These are phyloP conservation scores for Umbellularia californica DNA, from an alignment of 164 flowering plant species.

Conservation along the genomic window DNA sequence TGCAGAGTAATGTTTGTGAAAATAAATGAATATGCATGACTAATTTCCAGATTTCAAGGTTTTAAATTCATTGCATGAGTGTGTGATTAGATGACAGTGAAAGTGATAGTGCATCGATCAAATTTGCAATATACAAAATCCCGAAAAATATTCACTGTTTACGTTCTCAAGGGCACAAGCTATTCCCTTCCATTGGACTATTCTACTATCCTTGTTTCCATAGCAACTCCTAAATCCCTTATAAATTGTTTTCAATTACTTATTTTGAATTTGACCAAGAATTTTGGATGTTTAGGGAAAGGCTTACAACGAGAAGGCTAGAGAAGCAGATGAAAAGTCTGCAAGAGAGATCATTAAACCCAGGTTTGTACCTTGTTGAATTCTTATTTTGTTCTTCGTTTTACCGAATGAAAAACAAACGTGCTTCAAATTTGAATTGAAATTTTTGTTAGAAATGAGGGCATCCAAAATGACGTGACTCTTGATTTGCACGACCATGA, in stretches of 20 bases:
- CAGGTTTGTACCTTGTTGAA: conserved; percentile 31
- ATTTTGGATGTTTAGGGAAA: conserved; percentile 42
- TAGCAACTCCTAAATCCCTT: not conserved
- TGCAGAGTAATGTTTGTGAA: no score
- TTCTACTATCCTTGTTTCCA: not conserved
- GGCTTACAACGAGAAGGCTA: conserved; percentile 42
- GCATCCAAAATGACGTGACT: conserved; percentile 25
- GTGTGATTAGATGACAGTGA: no score
- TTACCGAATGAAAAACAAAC: not conserved
- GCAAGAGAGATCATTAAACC: conserved; percentile 34
- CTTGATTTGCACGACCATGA: conserved; percentile 47
- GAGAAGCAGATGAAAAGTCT: conserved; percentile 65
- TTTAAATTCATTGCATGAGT: no score
- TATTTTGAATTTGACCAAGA: not conserved
- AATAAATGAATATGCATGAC: no score
- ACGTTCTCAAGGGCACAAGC: not conserved
- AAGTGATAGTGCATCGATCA: no score
- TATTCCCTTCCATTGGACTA: not conserved
- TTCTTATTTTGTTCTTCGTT: not conserved
- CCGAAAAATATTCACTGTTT: no score
- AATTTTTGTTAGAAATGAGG: conserved; percentile 24
- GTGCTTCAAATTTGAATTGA: not conserved
- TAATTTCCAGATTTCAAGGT: no score
- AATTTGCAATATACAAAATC: no score
- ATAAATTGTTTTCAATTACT: not conserved